phyloP scores from a whole-genome alignment of 192 early-diverging fungal genomes.

The Allomyces arbusculus region DNA sequence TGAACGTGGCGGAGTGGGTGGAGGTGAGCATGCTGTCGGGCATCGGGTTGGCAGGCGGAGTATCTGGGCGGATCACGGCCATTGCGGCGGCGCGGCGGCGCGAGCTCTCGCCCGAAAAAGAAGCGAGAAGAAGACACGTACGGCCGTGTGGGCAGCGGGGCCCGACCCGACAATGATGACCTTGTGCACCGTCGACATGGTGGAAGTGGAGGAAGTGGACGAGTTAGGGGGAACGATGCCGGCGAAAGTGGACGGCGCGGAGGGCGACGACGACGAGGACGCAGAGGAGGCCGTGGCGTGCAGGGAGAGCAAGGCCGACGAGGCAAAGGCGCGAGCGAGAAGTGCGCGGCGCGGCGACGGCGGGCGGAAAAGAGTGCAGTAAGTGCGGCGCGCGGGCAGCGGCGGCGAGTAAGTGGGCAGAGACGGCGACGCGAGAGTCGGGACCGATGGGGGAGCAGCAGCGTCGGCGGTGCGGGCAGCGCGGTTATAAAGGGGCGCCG shows the following conservation, averaged over 20 bases:
- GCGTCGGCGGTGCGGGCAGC: no score
- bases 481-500: no score
- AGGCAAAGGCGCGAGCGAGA: neutral
- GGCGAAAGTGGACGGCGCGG: neutral
- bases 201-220: neutral
- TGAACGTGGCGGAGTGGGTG: neutral
- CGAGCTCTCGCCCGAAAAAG: neutral
- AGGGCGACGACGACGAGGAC: no score
- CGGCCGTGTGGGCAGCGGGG: constrained; percentile 88
- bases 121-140: neutral
- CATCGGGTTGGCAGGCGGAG: no score
- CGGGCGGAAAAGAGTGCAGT: no score
- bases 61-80: neutral
- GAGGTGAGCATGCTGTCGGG: neutral
- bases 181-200: constrained; percentile 6
- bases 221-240: neutral
- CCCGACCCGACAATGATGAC: constrained; percentile 72
- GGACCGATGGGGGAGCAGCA: no score
- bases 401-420: no score
- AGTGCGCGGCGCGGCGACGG: neutral
- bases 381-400: no score
- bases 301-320: neutral
- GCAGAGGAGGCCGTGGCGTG: neutral
- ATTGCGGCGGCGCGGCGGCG: no score
- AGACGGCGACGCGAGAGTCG: no score